Evolutionary conservation across 306 rosid genomes (phyloP), one percentile per base, ranked within the genome.

Genomic region (Hylodesmum podocarpum): DNA sequence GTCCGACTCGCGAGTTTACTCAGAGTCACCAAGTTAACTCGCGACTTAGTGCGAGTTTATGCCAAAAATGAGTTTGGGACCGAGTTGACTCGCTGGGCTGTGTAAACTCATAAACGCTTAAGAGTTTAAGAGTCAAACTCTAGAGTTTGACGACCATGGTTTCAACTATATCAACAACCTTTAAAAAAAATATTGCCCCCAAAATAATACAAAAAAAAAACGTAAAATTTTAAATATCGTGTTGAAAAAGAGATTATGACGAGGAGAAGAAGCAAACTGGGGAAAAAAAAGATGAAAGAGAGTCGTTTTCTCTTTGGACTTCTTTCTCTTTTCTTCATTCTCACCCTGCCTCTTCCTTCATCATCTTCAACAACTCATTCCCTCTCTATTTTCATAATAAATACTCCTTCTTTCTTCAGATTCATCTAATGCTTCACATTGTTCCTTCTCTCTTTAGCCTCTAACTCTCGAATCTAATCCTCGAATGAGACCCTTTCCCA

Each of bases 231-330:
- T 5, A 6, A 16, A 18, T 1, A 16, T 50, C 21, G 27, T n/a
- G n/a, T n/a, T 8, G 24, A 24, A 1, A 3, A 13, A 58, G 15
- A 27, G 22, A 14, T 12, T 0, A 27, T 3, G 36, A 12, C n/a
- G 8, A 25, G 1, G 7, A 55, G 36, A 55, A 58, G 28, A 58
- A 58, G 0, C 21, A 58, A 58, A 39, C 3, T 58, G 22, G 9
- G 21, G 34, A 39, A 70, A 78, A 39, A 44, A 73, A 39, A 75
- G 16, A n/a, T 49, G 85, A 81, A 62, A 81, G 64, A 6, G 85
- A 80, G 73, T 53, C 33, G 87, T 87, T 89, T 88, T 82, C 88
- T 44, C 62, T 73, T 80, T 87, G 87, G 94, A 90, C 96, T 90
- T 68, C 27, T 66, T 53, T 24, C 33, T 82, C 9, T 76, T 34